Conservation (phyloP, 2,329 filamentous ascomycete species). For the Colletotrichum tropicicola region DNA sequence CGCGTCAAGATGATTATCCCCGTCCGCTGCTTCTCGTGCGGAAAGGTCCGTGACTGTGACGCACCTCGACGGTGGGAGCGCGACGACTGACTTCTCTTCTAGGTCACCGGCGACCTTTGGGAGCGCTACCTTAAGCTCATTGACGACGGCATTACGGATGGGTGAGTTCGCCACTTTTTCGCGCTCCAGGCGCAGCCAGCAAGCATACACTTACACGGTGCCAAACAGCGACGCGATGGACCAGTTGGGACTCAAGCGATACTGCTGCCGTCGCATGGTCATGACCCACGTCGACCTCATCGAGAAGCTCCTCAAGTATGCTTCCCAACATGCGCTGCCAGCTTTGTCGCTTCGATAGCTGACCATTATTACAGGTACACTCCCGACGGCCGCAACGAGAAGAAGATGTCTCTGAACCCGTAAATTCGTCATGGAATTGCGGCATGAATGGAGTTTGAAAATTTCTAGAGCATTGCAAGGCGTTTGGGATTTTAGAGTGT, state of each 20-base stretch:
- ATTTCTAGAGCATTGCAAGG: constrained; percentile 33
- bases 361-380: constrained; percentile 57
- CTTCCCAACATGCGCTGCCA: neutral
- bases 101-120: constrained; percentile 98
- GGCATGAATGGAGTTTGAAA: constrained; percentile 21
- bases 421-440: constrained; percentile 30
- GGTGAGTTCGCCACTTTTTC: too few relatives aligned
- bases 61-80: neutral
- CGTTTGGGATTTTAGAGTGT: constrained; percentile 24
- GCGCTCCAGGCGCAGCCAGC: too few relatives aligned
- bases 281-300: constrained; percentile 99
- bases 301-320: constrained; percentile 95
- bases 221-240: constrained; percentile 89
- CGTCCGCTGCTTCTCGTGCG: constrained; percentile 97
- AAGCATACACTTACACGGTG: neutral
- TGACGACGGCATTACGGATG: constrained; percentile 78
- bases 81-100: constrained; percentile 39
- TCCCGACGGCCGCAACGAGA: constrained; percentile 69
- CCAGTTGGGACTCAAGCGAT: constrained; percentile 89
- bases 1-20: constrained; percentile 96
- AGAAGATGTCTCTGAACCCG: constrained; percentile 59
- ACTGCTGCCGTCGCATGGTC: constrained; percentile 99
- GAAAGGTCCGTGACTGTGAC: constrained; percentile 75
- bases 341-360: constrained; percentile 28
- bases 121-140: constrained; percentile 92